phyloP scores from a whole-genome alignment of 768 basidiomycete species.

The Hemileccinum impolitum region DNA sequence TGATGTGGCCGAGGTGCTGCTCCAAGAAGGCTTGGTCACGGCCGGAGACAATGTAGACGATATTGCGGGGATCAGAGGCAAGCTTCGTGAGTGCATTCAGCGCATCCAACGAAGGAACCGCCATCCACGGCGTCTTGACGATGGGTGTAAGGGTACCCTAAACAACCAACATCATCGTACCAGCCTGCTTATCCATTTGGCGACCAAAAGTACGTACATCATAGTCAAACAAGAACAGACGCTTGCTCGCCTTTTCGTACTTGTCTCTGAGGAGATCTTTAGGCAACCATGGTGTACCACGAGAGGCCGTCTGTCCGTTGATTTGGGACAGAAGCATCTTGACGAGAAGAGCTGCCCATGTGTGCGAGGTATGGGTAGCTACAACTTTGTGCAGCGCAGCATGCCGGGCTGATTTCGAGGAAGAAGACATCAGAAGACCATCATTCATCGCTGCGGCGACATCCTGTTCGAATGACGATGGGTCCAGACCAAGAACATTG shows the following conservation, averaged over 20 bases:
- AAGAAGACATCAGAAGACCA: constrained; percentile 76
- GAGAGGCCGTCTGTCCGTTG: constrained; percentile 71
- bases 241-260: constrained; percentile 72
- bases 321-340: constrained; percentile 86
- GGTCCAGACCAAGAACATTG: not conserved
- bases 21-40: constrained; percentile 92
- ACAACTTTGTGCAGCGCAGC: constrained; percentile 76
- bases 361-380: constrained; percentile 89
- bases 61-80: constrained; percentile 76
- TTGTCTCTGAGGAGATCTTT: constrained; percentile 50
- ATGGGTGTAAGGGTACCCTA: constrained; percentile 96
- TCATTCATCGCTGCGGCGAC: constrained; percentile 88
- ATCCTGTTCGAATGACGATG: constrained; percentile 43
- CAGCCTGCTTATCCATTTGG: not conserved
- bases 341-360: constrained; percentile 88
- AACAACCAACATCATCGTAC: not conserved
- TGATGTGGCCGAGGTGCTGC: constrained; percentile 83
- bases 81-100: constrained; percentile 72
- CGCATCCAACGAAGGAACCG: constrained; percentile 72
- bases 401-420: constrained; percentile 76
- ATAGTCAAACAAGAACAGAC: constrained; percentile 94
- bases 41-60: constrained; percentile 97
- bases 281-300: constrained; percentile 83
- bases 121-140: constrained; percentile 89
- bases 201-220: constrained; percentile 53